These are phyloP conservation scores for Gossypium turneri DNA, from an alignment of 345 rosid species.

Conservation along the genomic window DNA sequence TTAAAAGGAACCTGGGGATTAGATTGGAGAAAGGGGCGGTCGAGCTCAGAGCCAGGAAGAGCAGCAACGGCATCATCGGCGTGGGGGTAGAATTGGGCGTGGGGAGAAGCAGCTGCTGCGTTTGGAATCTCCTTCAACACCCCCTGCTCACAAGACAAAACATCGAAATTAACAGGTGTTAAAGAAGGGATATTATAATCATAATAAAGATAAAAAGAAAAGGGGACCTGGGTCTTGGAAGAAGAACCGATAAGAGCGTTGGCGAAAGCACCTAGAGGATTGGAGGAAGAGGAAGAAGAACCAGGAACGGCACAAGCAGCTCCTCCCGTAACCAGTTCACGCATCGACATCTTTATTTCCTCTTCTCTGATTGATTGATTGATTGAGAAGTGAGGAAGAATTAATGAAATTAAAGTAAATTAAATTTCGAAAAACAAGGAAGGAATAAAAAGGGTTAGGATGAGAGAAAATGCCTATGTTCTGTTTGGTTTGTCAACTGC, in stretches of 20 bases:
- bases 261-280: slow-evolving; percentile 91
- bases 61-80: slow-evolving; percentile 43
- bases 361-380: not conserved
- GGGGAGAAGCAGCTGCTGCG: slow-evolving; percentile 42
- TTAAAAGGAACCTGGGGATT: slow-evolving; percentile 53
- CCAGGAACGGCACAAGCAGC: slow-evolving; percentile 96
- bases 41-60: slow-evolving; percentile 86
- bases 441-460: no score
- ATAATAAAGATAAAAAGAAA: not conserved
- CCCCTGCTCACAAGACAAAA: slow-evolving; percentile 43
- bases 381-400: not conserved
- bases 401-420: not conserved
- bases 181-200: not conserved
- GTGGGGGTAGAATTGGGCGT: slow-evolving; percentile 44
- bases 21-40: slow-evolving; percentile 52
- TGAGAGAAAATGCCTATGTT: no score
- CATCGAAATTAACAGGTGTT: slow-evolving; percentile 4
- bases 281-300: slow-evolving; percentile 83
- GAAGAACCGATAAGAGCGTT: slow-evolving; percentile 88
- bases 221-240: slow-evolving; percentile 81
- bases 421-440: not conserved
- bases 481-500: no score
- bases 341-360: slow-evolving; percentile 69
- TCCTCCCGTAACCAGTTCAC: slow-evolving; percentile 90
- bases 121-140: slow-evolving; percentile 81